Conservation (phyloP, 768 basidiomycete species). For the Amanita rubescens region DNA sequence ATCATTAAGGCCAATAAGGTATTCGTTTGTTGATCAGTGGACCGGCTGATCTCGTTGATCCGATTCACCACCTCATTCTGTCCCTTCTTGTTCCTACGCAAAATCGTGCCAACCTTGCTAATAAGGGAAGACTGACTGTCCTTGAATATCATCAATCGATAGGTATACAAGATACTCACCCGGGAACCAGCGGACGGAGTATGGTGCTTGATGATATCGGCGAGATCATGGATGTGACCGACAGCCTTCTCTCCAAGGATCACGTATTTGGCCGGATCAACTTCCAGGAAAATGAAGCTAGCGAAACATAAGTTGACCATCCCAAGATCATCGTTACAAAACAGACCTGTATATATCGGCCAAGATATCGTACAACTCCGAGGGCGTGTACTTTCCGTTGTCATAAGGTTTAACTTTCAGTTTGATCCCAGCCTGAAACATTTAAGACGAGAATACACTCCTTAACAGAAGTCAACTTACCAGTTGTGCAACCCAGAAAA, state of each 20-base stretch:
- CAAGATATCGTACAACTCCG: slow-evolving; percentile 55
- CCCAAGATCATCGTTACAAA: background rate
- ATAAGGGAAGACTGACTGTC: slow-evolving; percentile 26
- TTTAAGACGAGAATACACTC: background rate
- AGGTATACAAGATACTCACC: slow-evolving; percentile 21
- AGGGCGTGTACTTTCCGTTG: slow-evolving; percentile 54
- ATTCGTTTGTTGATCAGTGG: slow-evolving; percentile 58
- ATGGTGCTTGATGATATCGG: slow-evolving; percentile 47
- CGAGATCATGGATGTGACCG: slow-evolving; percentile 44
- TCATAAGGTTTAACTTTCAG: slow-evolving; percentile 50
- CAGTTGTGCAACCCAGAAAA: slow-evolving; percentile 68
- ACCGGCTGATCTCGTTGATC: slow-evolving; percentile 47
- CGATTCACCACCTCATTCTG: slow-evolving; percentile 49
- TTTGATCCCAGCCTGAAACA: slow-evolving; percentile 57
- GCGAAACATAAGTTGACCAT: background rate
- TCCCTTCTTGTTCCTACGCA: slow-evolving; percentile 38
- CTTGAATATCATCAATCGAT: background rate
- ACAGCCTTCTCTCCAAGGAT: slow-evolving; percentile 44
- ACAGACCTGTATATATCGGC: slow-evolving; percentile 66
- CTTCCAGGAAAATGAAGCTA: slow-evolving; percentile 73
- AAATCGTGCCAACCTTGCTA: slow-evolving; percentile 39
- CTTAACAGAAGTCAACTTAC: slow-evolving; percentile 31
- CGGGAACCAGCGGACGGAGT: slow-evolving; percentile 34
- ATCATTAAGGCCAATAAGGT: slow-evolving; percentile 67
- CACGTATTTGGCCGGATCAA: slow-evolving; percentile 53